Percentiles rank a stretch among this genome's conserved stretches.
Evolutionary conservation across 1,284 basidiomycete species (phyloP).

Genomic region (Hypsizygus ulmarius): DNA sequence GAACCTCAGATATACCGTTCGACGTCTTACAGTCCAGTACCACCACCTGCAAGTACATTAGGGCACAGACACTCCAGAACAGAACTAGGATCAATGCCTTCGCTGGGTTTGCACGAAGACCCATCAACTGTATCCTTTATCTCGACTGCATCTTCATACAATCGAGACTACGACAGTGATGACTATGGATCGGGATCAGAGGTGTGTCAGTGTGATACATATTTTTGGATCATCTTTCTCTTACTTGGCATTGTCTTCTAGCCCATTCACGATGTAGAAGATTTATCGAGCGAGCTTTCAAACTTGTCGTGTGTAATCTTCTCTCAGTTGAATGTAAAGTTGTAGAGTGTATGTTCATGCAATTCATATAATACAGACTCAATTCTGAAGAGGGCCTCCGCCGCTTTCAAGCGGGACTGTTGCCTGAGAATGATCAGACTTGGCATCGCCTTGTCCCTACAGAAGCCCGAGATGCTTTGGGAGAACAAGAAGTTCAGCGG

Average conservation of each 20-base stretch:
- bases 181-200: slow-evolving; percentile 27
- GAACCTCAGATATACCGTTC: slow-evolving; percentile 54
- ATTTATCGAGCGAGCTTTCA: slow-evolving; percentile 49
- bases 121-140: slow-evolving; percentile 32
- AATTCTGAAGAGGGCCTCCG: slow-evolving; percentile 62
- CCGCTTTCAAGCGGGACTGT: slow-evolving; percentile 60
- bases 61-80: slow-evolving; percentile 35
- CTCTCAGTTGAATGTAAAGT: slow-evolving; percentile 8
- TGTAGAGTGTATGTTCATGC: slow-evolving; percentile 12
- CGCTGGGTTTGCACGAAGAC: slow-evolving; percentile 25
- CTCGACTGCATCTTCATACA: slow-evolving; percentile 37
- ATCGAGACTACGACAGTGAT: slow-evolving; percentile 32
- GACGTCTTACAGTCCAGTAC: slow-evolving; percentile 28
- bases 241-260: slow-evolving; percentile 14
- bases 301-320: slow-evolving; percentile 49
- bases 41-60: slow-evolving; percentile 11
- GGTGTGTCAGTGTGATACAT: slow-evolving; percentile 6
- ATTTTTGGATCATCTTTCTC: slow-evolving; percentile 15
- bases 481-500: slow-evolving; percentile 69
- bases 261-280: slow-evolving; percentile 27
- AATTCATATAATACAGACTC: slow-evolving; percentile 30
- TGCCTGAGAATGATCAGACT: slow-evolving; percentile 63
- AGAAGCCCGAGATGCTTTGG: slow-evolving; percentile 64
- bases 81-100: slow-evolving; percentile 29
- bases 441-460: slow-evolving; percentile 76